phyloP scores from a whole-genome alignment of 2,329 filamentous ascomycete species.

The Ophiocordyceps australis region DNA sequence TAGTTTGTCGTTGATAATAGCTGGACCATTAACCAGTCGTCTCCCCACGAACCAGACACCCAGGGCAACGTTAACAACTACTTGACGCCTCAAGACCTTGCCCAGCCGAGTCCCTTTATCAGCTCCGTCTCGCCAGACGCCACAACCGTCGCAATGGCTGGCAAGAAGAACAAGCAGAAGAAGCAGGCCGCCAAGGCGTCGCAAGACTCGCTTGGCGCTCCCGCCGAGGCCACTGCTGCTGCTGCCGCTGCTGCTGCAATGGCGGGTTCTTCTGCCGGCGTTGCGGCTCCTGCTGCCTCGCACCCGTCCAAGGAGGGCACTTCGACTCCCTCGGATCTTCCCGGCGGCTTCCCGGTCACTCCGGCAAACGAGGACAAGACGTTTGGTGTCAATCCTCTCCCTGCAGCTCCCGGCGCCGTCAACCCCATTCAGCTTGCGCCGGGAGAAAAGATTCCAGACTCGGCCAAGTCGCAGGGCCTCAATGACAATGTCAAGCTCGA shows the following conservation, averaged over 20 bases:
- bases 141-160: conserved; percentile 51
- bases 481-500: conserved; percentile 62
- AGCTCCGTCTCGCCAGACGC: conserved; percentile 53
- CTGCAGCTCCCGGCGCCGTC: conserved; percentile 42
- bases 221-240: conserved; percentile 4
- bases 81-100: conserved; percentile 55
- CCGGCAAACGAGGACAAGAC: conserved; percentile 36
- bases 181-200: conserved; percentile 9
- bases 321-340: conserved; percentile 16
- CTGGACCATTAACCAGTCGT: conserved; percentile 71
- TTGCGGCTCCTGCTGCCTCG: neutral
- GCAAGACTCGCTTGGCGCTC: conserved; percentile 2
- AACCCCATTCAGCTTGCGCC: conserved; percentile 70
- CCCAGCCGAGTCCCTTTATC: conserved; percentile 26
- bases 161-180: conserved; percentile 34
- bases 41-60: conserved; percentile 66
- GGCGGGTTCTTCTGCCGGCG: neutral
- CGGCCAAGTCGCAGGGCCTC: conserved; percentile 46
- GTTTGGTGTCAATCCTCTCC: conserved; percentile 42
- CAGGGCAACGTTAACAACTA: conserved; percentile 88
- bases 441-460: conserved; percentile 64
- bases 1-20: conserved; percentile 91
- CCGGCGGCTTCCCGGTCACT: conserved; percentile 44
- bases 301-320: conserved; percentile 4
- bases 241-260: conserved; percentile 2